Base-by-base conservation (phyloP, 139 green algal species). In the Deuterostichococcus epilithicus region DNA sequence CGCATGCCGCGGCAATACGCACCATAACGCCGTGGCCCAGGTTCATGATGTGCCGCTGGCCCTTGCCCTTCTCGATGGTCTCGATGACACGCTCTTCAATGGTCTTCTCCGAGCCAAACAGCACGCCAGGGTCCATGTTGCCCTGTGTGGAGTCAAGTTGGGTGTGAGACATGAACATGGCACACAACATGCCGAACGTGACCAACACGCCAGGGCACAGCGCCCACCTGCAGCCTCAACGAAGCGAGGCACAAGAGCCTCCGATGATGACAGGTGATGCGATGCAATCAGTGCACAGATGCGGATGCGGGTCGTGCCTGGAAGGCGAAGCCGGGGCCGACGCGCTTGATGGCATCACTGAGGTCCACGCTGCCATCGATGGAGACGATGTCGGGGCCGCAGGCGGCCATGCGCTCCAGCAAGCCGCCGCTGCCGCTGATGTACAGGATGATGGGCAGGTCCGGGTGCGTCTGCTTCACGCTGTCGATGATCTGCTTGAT, bases 391-490 rank as follows among this genome's bases (percentile, higher is more conserved):
- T 97, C 92, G 13, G 89, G 38, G 5, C 72, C 44, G 81, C 83
- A 91, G n/a, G 85, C 88, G 1, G 94, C 92, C 94, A 98, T 97
- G 81, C 94, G 89, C 87, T 98, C 94, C 42, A 98, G 76, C 59
- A 98, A 81, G n/a, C 92, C 93, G 45, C 93, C 94, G 69, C 85
- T 91, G 82, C 86, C 87, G 58, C 85, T 93, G 88, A 97, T 97
- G 91, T 97, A 98, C 42, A 98, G 89, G 80, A 97, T 97, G 82
- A 97, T 90, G 68, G 91, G 91, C 72, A 98, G 88, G 81, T 95
- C 81, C 35, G 94, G 93, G 88, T 86, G 80, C 66, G 74, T 85
- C 75, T 81, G 58, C 81, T 88, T 76, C 63, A 85, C 84, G 23
- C 76, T 78, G 37, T 80, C 63, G 18, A 94, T 85, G 72, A 94